Base-by-base conservation (phyloP, 352 stramenopile species). In the Pythium pyrilobum region DNA sequence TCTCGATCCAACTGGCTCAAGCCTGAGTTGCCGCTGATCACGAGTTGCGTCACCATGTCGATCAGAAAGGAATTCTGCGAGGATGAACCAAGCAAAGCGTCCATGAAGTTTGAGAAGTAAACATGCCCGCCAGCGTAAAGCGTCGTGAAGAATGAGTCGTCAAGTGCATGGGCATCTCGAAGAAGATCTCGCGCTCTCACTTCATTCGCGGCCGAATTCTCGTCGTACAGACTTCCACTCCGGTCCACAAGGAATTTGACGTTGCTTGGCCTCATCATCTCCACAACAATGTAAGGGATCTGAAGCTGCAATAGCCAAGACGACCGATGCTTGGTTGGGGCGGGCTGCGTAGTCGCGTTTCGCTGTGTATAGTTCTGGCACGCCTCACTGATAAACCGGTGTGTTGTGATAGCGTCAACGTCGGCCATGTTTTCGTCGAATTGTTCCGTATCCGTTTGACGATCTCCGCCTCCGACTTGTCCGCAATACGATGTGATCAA, bases 391-490 rank as follows among this genome's bases (percentile, higher is more conserved):
- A 88, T 87, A 38, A 87, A 89, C 3, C 74, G 74, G 37, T 91
- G 77, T 0, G 80, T 83, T 1, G 77, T 91, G 52, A 91, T 91
- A 0, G 77, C 78, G 21, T 91, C 77, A 4, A 87, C 76, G 25
- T 89, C 77, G 2, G 74, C 74, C 74, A 89, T 88, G 45, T 91
- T 85, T 40, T 89, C 77, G 41, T 89, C 77, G 45, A 70, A 66
- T 2, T 65, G 64, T 39, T 76, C 75, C 2, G 61, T 52, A 11
- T 71, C 56, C 4, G 46, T 60, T 6, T 69, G 63, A 8, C 56
- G 28, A 6, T 72, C 56, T 9, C 69, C 41, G 4, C 45, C 43
- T 16, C 5, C 4, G 3, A 59, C 67, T 9, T 64, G 57, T 10
- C 72, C 74, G 33, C 74, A 87, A 38, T 82, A 86, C 25, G 74